Evolutionary conservation across 768 basidiomycete species (phyloP).

Genomic region (Phaeotremella skinneri): DNA sequence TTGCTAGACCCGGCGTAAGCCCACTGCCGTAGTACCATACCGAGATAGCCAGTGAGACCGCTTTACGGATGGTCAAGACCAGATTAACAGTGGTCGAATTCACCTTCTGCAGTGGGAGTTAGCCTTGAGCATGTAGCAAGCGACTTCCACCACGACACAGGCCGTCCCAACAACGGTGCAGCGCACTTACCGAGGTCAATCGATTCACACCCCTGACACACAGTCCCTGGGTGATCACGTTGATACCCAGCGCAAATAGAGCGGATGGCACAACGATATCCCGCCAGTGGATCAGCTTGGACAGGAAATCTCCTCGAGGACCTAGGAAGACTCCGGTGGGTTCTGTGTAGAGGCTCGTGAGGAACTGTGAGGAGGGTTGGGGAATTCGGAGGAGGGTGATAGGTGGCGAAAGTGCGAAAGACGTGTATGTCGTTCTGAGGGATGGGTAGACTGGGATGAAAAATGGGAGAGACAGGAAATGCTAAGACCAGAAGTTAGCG

Average conservation of each 20-base stretch:
- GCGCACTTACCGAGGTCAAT: constrained; percentile 67
- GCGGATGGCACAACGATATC: constrained; percentile 52
- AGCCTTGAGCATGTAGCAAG: too few species aligned
- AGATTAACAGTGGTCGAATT: constrained; percentile 79
- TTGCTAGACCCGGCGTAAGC: constrained; percentile 64
- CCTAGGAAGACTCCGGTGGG: background rate
- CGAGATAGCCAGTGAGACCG: constrained; percentile 72
- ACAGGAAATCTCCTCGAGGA: background rate
- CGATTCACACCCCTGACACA: constrained; percentile 81
- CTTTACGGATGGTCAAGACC: constrained; percentile 75
- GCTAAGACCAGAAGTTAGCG: constrained; percentile 54
- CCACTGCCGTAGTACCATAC: constrained; percentile 80
- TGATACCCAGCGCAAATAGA: constrained; percentile 62
- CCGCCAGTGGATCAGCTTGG: constrained; percentile 4
- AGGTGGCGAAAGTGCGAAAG: constrained; percentile 56
- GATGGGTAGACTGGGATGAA: constrained; percentile 65
- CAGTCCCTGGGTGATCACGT: constrained; percentile 71
- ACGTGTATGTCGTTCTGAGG: constrained; percentile 60
- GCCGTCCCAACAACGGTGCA: background rate
- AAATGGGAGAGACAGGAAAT: constrained; percentile 72
- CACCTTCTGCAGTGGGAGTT: constrained; percentile 59
- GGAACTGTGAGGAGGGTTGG: constrained; percentile 6
- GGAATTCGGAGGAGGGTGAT: constrained; percentile 38
- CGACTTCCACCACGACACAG: background rate
- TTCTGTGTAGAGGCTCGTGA: constrained; percentile 4